A percentile compares a stretch with the other conserved stretches of the same genome.
phyloP scores from a whole-genome alignment of 768 basidiomycete genomes.

The Tylopilus intermedius region DNA sequence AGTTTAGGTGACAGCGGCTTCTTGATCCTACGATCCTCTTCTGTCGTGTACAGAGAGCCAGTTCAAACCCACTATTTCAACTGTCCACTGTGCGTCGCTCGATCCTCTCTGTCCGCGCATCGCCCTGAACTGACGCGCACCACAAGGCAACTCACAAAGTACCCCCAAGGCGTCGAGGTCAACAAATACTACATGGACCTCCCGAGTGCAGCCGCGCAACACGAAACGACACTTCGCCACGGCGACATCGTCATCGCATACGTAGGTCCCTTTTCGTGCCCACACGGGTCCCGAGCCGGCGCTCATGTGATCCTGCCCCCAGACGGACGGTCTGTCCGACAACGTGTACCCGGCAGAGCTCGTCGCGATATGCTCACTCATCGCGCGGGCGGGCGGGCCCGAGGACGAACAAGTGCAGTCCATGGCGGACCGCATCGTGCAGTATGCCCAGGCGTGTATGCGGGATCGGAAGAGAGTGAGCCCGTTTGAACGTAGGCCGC shows the following conservation, averaged over 20 bases:
- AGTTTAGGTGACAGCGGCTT: slow-evolving; percentile 82
- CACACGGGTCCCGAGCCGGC: not conserved
- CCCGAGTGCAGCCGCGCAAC: slow-evolving; percentile 40
- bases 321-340: slow-evolving; percentile 56
- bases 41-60: slow-evolving; percentile 47
- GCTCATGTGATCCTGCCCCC: slow-evolving; percentile 6
- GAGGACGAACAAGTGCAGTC: slow-evolving; percentile 62
- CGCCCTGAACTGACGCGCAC: not conserved
- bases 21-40: slow-evolving; percentile 62
- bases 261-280: slow-evolving; percentile 27
- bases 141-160: slow-evolving; percentile 31
- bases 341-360: slow-evolving; percentile 67
- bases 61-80: slow-evolving; percentile 33
- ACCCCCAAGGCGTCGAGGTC: slow-evolving; percentile 26
- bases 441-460: slow-evolving; percentile 71
- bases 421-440: slow-evolving; percentile 69
- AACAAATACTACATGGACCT: slow-evolving; percentile 28
- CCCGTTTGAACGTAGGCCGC: slow-evolving; percentile 66
- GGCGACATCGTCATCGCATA: slow-evolving; percentile 51
- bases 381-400: slow-evolving; percentile 48
- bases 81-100: slow-evolving; percentile 27
- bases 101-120: not conserved
- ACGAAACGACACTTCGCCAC: slow-evolving; percentile 45
- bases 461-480: slow-evolving; percentile 55
- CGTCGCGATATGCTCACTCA: slow-evolving; percentile 62